Evolutionary conservation across 164 flowering plant genomes (phyloP).

Genomic region (Hamamelis virginiana): DNA sequence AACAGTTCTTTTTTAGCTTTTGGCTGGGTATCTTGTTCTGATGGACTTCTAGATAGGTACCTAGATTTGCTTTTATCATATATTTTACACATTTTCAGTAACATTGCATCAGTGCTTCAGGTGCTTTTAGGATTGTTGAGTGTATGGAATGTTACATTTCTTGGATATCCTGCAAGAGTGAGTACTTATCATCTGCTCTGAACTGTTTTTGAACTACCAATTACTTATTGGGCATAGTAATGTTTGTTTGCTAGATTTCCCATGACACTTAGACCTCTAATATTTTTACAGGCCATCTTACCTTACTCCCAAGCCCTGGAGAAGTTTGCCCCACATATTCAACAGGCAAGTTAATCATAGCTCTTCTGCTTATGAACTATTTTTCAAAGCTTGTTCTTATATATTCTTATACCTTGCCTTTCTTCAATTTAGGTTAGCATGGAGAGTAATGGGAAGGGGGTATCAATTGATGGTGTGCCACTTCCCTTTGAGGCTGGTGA

Average conservation of each 20-base stretch:
- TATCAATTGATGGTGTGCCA: slow-evolving; percentile 87
- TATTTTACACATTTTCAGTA: background rate
- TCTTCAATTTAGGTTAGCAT: slow-evolving; percentile 74
- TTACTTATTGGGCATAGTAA: background rate
- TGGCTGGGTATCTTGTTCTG: background rate
- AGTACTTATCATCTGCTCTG: slow-evolving; percentile 26
- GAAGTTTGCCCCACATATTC: slow-evolving; percentile 96
- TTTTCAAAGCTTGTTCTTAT: background rate
- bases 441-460: slow-evolving; percentile 99
- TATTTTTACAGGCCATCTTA: slow-evolving; percentile 75
- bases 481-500: slow-evolving; percentile 96
- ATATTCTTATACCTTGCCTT: background rate
- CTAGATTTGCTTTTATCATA: background rate
- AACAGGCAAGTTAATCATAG: slow-evolving; percentile 53
- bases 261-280: background rate
- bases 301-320: slow-evolving; percentile 94
- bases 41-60: background rate
- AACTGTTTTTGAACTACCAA: slow-evolving; percentile 1
- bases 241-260: background rate
- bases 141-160: slow-evolving; percentile 92
- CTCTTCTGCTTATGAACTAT: background rate
- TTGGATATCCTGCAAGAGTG: slow-evolving; percentile 94
- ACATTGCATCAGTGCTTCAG: slow-evolving; percentile 38
- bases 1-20: background rate
- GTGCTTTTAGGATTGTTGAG: slow-evolving; percentile 91